Conservation (phyloP, 306 rosid species). For the Medicago ruthenica region DNA sequence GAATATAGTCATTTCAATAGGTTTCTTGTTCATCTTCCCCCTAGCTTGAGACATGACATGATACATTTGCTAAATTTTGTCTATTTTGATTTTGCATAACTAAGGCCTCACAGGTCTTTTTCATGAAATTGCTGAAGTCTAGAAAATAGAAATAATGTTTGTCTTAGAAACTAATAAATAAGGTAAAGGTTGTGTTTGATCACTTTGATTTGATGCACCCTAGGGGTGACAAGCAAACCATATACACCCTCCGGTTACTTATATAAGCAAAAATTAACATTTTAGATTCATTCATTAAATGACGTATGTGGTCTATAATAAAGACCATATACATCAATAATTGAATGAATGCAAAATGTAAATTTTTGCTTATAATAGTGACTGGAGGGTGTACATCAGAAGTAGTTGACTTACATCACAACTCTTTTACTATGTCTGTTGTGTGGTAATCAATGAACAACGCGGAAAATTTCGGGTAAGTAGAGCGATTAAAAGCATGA, state of each 20-base stretch:
- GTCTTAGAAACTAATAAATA: constrained; percentile 13
- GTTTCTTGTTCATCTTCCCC: no score
- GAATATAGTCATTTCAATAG: no score
- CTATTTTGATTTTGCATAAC: constrained; percentile 14
- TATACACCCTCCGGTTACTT: no score
- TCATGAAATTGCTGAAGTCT: neutral
- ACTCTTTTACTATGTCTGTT: neutral
- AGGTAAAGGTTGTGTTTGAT: neutral
- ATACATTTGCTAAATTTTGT: no score
- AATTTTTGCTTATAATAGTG: no score
- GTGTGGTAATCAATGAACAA: neutral
- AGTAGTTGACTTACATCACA: neutral
- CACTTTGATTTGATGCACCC: neutral
- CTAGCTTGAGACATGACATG: no score
- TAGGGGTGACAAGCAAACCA: neutral
- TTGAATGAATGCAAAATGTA: no score
- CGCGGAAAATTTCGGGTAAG: neutral
- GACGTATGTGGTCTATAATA: no score
- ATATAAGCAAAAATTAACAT: no score
- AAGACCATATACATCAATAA: no score
- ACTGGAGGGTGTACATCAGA: no score
- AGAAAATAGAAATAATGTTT: neutral
- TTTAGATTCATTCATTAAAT: no score
- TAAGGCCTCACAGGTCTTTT: constrained; percentile 1
- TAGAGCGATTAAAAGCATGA: neutral